These are phyloP conservation scores for Trichaptum fuscoviolaceum DNA, from an alignment of 768 basidiomycete genomes.

Conservation along the genomic window DNA sequence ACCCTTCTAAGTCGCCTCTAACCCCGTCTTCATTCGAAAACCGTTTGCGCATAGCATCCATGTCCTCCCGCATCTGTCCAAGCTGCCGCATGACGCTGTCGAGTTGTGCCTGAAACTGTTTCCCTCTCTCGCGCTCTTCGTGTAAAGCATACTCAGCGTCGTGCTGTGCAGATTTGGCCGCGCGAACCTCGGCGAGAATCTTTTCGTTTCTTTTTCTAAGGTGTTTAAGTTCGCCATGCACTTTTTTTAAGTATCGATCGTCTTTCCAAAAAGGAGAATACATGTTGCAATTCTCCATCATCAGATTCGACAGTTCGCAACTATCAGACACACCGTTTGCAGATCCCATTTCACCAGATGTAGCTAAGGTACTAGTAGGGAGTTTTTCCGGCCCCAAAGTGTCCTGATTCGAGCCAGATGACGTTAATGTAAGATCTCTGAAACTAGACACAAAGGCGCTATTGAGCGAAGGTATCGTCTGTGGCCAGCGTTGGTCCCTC, in stretches of 20 bases:
- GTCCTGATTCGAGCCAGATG: background rate
- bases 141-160: background rate
- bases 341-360: background rate
- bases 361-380: background rate
- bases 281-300: background rate
- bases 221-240: background rate
- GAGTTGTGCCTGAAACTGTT: background rate
- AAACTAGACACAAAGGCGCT: background rate
- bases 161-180: background rate
- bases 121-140: background rate
- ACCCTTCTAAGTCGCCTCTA: background rate
- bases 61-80: background rate
- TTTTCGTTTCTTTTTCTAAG: background rate
- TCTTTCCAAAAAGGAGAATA: background rate
- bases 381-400: background rate
- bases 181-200: background rate
- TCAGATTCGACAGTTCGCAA: background rate
- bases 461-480: background rate
- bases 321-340: background rate
- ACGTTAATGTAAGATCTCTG: background rate
- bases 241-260: background rate
- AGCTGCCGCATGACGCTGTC: background rate
- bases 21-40: background rate
- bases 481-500: background rate
- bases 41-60: background rate